These are phyloP conservation scores for Amaranthus tricolor DNA, from an alignment of 179 eudicot genomes.

Conservation along the genomic window DNA sequence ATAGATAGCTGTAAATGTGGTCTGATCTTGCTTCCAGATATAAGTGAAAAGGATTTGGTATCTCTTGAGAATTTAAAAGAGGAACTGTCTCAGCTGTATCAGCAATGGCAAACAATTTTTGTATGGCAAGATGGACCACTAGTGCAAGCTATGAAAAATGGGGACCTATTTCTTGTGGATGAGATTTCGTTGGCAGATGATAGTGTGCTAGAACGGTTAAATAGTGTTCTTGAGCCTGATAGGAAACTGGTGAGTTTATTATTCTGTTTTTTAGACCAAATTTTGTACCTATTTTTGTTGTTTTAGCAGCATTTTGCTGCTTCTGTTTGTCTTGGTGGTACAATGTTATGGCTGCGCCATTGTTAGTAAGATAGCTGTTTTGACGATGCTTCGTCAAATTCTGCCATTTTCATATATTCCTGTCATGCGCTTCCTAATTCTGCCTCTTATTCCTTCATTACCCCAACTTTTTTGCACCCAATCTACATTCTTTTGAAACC, in stretches of 20 bases:
- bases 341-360: neutral
- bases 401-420: too few relatives aligned
- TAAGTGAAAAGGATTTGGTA: conserved; percentile 47
- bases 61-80: conserved; percentile 38
- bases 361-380: too few relatives aligned
- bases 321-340: conserved; percentile 1
- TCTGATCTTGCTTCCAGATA: conserved; percentile 40
- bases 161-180: conserved; percentile 89
- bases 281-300: neutral
- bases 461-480: too few relatives aligned
- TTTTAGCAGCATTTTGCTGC: neutral
- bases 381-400: too few relatives aligned
- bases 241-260: conserved; percentile 69
- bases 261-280: neutral
- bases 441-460: too few relatives aligned
- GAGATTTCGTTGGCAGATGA: conserved; percentile 99
- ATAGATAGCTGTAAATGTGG: conserved; percentile 47
- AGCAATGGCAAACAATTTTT: conserved; percentile 85
- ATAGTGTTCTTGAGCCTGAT: conserved; percentile 97
- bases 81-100: conserved; percentile 53
- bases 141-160: conserved; percentile 90
- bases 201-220: conserved; percentile 92
- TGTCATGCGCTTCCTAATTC: too few relatives aligned
- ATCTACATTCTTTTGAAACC: too few relatives aligned
- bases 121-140: conserved; percentile 98